Base-by-base conservation (phyloP, 2,329 filamentous ascomycete genomes). In the Fusarium sp. region DNA sequence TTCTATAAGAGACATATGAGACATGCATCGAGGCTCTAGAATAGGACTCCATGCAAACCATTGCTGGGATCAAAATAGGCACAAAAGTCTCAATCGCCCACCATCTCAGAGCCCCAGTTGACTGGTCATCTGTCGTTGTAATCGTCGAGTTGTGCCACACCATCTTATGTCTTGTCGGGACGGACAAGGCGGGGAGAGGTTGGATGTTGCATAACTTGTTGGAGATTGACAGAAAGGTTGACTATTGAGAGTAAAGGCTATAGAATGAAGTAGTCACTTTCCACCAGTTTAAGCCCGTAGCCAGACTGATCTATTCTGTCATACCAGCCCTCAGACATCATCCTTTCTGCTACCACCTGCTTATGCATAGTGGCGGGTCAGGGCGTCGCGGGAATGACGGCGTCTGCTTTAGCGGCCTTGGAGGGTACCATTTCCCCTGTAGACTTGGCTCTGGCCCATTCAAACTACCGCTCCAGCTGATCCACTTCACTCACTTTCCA, bases 351-450 rank as follows among this genome's bases (percentile, higher is more conserved):
- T 38, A 11, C 34, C 34, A 38, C 34, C 10, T 38, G 34, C 34
- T 38, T 51, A 65, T 74, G 71, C 67, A 72, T 48, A 61, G 69
- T 66, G 71, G 69, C 64, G 58, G 67, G 58, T 41, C 67, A 64
- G 58, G 67, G 58, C 63, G 54, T 38, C 9, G 53, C 65, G 63
- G 65, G 65, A 67, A 58, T 67, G 65, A 67, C 62, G 63, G 48
- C 49, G 63, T 40, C 47, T 67, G 65, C 65, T 48, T 57, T 71
- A 71, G 67, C 51, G 63, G 67, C 32, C 20, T 57, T 57, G 9
- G 59, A 60, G 58, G 67, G 67, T 70, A 67, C 56, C 58, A 70
- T 71, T 71, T 70, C 67, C 67, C 67, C 67, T 70, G 67, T 67
- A 69, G 34, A 56, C 25, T 15, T 16, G 22, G 27, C 46, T 32